Evolutionary conservation across 106 monocot genomes (phyloP), one percentile per base, ranked within the genome.

Genomic region (Triglochin maritima): DNA sequence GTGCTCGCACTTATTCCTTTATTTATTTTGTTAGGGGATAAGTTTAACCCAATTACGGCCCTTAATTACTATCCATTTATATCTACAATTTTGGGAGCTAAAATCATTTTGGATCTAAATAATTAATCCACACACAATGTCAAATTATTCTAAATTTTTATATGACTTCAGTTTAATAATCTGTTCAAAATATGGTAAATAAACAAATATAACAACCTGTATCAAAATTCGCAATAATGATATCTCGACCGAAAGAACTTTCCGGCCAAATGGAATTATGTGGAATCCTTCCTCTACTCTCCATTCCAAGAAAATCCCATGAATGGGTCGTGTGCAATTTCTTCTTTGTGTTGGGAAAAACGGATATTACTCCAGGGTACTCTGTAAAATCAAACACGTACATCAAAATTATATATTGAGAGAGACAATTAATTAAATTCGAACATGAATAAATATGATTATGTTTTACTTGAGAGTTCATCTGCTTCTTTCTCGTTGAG

Each of bases 161-260:
- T 29, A 0, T 29, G 13, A 57, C 10, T 57, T 14, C 5, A 15
- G 15, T 13, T 4, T 43, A 8, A 57, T 13, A 57, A 57, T 57
- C 2, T 13, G 12, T 62, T 7, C 8, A 42, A 9, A 42, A 43
- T 62, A 12, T 4, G 29, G 12, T 42, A 43, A 62, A 42, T 42
- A 14, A 44, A 44, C 62, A 62, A 4, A 1, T 8, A 57, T 7
- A 6, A 44, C 44, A 7, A 14, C 64, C 64, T 8, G 62, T 62
- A 17, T 62, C 62, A 62, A 62, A 43, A 62, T 62, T 62, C 4
- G 41, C 62, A 44, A 62, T 62, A 44, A 62, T 84, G 4, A 58
- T 66, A 49, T 78, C 79, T 59, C 84, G 77, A 6, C 90, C 90
- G 44, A 75, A 90, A 46, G 56, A 79, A 0, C 86, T 74, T 57